phyloP scores from a whole-genome alignment of 169 alveolate genomes.

The Eimeria acervulina region DNA sequence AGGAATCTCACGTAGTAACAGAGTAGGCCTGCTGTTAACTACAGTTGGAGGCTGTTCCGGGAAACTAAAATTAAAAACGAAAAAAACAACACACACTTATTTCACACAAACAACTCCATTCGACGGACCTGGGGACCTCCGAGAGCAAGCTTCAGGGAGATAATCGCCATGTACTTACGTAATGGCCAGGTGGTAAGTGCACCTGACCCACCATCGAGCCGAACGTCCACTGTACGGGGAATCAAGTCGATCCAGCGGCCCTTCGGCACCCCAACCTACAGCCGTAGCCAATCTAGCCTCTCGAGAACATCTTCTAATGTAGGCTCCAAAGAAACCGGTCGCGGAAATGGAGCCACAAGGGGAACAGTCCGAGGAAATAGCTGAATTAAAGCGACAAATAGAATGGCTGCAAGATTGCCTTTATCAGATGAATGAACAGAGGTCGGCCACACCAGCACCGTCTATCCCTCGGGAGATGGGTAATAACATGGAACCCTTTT shows the following conservation, averaged over 20 bases:
- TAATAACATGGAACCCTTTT: too few species aligned
- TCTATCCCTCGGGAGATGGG: too few species aligned
- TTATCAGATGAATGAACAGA: background rate
- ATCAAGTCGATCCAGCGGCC: background rate
- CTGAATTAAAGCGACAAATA: background rate
- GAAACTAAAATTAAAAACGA: background rate
- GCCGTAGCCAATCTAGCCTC: background rate
- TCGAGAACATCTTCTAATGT: background rate
- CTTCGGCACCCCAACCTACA: background rate
- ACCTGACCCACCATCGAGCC: background rate
- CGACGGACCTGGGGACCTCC: background rate
- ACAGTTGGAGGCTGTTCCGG: constrained; percentile 18
- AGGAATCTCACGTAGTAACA: background rate
- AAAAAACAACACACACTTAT: too few species aligned
- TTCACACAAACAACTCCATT: too few species aligned
- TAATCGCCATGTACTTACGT: background rate
- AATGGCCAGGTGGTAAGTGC: background rate
- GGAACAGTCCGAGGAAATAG: background rate
- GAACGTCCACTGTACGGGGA: background rate
- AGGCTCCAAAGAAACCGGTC: background rate
- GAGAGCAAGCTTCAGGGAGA: background rate
- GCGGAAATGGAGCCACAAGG: background rate
- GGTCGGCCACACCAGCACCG: background rate
- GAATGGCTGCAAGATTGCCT: background rate
- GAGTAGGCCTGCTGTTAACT: constrained; percentile 30